A percentile compares a stretch with the other conserved stretches of the same genome.
Evolutionary conservation across 441 rosid species (phyloP).

Genomic region (Metrosideros polymorpha): DNA sequence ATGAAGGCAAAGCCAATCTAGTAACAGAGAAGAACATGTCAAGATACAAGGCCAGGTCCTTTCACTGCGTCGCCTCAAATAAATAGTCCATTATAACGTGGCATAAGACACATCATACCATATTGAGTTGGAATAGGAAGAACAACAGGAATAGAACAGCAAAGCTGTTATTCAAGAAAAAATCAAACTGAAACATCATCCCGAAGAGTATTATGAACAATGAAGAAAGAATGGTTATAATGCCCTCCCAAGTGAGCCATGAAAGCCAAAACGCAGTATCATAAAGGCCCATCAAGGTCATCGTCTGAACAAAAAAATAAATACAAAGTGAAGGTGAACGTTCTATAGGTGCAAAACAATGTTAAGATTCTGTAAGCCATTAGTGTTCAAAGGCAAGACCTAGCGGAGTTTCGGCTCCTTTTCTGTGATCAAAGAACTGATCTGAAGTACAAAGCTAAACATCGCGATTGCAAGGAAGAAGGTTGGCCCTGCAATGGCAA

Average conservation of each 20-base stretch:
- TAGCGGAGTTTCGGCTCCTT: conserved; percentile 93
- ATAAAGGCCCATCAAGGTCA: conserved; percentile 77
- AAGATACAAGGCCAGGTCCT: not conserved
- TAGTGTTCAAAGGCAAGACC: conserved; percentile 23
- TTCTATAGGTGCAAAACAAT: not conserved
- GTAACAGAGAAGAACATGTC: conserved; percentile 4
- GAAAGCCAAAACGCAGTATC: conserved; percentile 85
- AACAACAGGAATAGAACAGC: conserved; percentile 49
- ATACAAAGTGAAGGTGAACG: not conserved
- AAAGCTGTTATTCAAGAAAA: conserved; percentile 78
- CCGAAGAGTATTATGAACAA: conserved; percentile 68
- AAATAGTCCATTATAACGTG: not conserved
- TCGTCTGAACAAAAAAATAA: conserved; percentile 36
- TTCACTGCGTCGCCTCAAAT: not conserved
- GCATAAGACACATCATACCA: conserved; percentile 30
- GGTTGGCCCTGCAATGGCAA: conserved; percentile 43
- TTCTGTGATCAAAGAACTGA: conserved; percentile 62
- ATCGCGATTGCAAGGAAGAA: conserved; percentile 83
- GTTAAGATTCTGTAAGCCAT: not conserved
- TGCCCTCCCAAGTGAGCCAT: conserved; percentile 84
- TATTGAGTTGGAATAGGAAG: conserved; percentile 73
- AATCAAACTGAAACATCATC: conserved; percentile 71
- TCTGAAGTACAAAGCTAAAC: conserved; percentile 83
- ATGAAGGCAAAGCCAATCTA: conserved; percentile 73
- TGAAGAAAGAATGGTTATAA: conserved; percentile 51